phyloP scores from a whole-genome alignment of 2,329 filamentous ascomycete species.

The Sclerotinia borealis region DNA sequence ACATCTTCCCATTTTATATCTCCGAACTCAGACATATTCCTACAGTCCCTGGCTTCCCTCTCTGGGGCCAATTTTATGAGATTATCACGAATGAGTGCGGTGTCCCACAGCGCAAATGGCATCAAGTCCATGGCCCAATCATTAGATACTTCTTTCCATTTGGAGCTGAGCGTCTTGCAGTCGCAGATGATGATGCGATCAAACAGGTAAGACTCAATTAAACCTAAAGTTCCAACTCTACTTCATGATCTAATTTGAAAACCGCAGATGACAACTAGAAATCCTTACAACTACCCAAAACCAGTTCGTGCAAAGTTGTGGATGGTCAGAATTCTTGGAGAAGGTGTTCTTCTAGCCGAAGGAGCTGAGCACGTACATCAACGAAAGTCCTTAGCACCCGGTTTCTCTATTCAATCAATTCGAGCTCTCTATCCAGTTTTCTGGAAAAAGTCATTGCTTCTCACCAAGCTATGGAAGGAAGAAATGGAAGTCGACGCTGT shows the following conservation, averaged over 20 bases:
- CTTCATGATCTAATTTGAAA: not conserved
- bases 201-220: slow-evolving; percentile 20
- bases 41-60: slow-evolving; percentile 37
- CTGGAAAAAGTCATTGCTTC: slow-evolving; percentile 38
- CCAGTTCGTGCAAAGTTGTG: slow-evolving; percentile 47
- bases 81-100: slow-evolving; percentile 39
- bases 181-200: slow-evolving; percentile 40
- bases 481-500: slow-evolving; percentile 44
- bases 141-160: slow-evolving; percentile 43
- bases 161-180: slow-evolving; percentile 38
- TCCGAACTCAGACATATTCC: slow-evolving; percentile 40
- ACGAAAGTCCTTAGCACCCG: slow-evolving; percentile 70
- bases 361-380: slow-evolving; percentile 48
- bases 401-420: slow-evolving; percentile 75
- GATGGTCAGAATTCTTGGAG: slow-evolving; percentile 58
- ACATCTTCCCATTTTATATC: slow-evolving; percentile 38
- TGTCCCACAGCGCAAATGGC: slow-evolving; percentile 39
- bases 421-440: slow-evolving; percentile 69
- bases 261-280: slow-evolving; percentile 39
- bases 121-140: slow-evolving; percentile 37
- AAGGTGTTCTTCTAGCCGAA: slow-evolving; percentile 73
- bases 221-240: too few relatives aligned
- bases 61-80: slow-evolving; percentile 39
- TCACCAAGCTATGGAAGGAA: slow-evolving; percentile 39
- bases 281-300: slow-evolving; percentile 43